Conservation (phyloP, 495 filamentous ascomycete genomes). For the Xylaria palmicola region DNA sequence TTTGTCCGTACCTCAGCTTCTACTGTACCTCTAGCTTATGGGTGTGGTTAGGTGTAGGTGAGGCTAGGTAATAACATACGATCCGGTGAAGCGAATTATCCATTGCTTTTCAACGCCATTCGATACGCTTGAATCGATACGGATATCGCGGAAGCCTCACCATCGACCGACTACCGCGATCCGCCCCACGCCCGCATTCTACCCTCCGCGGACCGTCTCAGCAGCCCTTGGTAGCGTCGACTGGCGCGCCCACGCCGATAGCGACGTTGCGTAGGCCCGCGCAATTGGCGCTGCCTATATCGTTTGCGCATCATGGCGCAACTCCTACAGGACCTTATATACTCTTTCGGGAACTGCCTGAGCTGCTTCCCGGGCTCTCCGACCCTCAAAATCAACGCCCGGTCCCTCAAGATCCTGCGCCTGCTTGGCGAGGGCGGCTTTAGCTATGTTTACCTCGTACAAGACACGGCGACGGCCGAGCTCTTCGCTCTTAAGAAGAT, state of each 20-base stretch:
- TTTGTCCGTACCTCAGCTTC: background rate
- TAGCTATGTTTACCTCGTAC: constrained; percentile 97
- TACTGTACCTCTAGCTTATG: background rate
- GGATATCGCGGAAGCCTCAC: background rate
- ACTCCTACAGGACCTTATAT: constrained; percentile 83
- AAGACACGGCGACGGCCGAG: constrained; percentile 76
- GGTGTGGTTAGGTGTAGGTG: background rate
- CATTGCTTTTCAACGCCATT: background rate
- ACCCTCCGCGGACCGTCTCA: too few species aligned
- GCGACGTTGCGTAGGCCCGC: background rate
- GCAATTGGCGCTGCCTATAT: background rate
- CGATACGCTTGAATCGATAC: background rate
- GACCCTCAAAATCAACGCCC: constrained; percentile 90
- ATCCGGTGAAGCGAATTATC: background rate
- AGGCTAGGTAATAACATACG: background rate
- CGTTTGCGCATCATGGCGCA: constrained; percentile 63
- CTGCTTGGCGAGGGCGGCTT: constrained; percentile 96
- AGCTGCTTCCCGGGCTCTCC: constrained; percentile 93
- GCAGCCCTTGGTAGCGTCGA: background rate
- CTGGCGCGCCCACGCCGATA: background rate
- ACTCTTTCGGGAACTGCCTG: constrained; percentile 89
- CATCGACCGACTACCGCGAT: background rate
- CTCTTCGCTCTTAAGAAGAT: constrained; percentile 98
- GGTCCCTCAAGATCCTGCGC: constrained; percentile 91
- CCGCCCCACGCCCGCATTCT: background rate